These are phyloP conservation scores for Oryza brachyantha DNA, from an alignment of 176 grass and related monocot genomes.

Conservation along the genomic window DNA sequence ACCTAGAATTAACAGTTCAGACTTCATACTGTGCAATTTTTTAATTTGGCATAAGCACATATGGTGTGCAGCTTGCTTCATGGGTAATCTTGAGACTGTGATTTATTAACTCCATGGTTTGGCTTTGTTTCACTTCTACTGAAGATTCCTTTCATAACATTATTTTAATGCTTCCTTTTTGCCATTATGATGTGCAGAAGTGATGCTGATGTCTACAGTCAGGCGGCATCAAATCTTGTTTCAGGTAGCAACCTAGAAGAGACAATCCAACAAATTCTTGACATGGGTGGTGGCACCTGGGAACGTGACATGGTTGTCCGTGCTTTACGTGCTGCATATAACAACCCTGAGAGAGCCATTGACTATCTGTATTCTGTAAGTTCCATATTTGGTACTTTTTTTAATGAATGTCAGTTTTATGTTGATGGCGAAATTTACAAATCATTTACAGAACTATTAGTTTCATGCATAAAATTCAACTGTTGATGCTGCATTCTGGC, in stretches of 20 bases:
- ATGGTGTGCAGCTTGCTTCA: not conserved
- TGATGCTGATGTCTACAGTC: slow-evolving; percentile 77
- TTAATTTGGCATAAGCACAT: not conserved
- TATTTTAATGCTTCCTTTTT: slow-evolving; percentile 9
- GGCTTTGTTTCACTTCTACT: not conserved
- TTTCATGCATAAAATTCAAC: not conserved
- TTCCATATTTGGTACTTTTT: slow-evolving; percentile 25
- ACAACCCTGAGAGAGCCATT: slow-evolving; percentile 97
- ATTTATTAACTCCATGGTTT: not conserved
- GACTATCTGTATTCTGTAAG: slow-evolving; percentile 98
- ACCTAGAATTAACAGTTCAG: not conserved
- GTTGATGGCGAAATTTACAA: not conserved
- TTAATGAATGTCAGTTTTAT: slow-evolving; percentile 1
- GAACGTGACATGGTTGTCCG: slow-evolving; percentile 81
- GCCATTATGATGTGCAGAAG: slow-evolving; percentile 30
- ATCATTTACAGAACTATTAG: not conserved
- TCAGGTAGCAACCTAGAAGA: slow-evolving; percentile 72
- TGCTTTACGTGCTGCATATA: slow-evolving; percentile 92
- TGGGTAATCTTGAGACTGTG: not conserved
- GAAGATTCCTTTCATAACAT: not conserved
- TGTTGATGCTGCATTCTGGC: not conserved
- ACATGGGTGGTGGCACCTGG: slow-evolving; percentile 96
- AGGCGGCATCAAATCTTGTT: slow-evolving; percentile 94
- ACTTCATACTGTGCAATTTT: not conserved
- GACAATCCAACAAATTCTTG: slow-evolving; percentile 83